Conservation (phyloP, 306 rosid species). For the Notholithocarpus densiflorus region DNA sequence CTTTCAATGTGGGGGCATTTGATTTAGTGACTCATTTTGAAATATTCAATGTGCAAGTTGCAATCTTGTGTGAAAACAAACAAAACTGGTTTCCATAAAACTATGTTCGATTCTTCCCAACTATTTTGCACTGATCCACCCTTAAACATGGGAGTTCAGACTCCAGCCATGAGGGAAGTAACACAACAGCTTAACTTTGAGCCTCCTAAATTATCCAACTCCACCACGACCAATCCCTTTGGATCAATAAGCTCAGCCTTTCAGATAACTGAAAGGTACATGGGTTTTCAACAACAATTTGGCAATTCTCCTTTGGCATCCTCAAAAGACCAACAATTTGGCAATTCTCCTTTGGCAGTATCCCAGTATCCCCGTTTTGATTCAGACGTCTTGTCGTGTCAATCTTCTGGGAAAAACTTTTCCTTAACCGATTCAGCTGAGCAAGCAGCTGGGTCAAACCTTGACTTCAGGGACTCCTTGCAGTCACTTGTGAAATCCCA, state of each 20-base stretch:
- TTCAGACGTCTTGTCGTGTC: conserved; percentile 6
- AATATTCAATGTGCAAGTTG: no score
- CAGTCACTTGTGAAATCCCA: conserved; percentile 29
- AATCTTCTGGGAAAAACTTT: conserved; percentile 28
- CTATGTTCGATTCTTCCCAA: no score
- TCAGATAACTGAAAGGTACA: neutral
- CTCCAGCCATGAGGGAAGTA: neutral
- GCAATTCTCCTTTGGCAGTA: conserved; percentile 17
- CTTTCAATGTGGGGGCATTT: no score
- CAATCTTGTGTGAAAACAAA: no score
- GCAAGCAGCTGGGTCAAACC: conserved; percentile 15
- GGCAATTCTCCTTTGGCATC: conserved; percentile 16
- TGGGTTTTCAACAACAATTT: conserved; percentile 19
- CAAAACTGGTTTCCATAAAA: no score
- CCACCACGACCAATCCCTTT: conserved; percentile 4
- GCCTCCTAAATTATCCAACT: conserved; percentile 17
- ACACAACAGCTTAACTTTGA: conserved; percentile 23
- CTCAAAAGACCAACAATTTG: neutral
- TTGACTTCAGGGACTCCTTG: conserved; percentile 24
- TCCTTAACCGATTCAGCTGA: neutral
- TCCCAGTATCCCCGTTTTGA: conserved; percentile 13
- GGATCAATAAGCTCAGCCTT: neutral
- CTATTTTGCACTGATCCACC: no score
- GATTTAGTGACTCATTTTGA: no score
- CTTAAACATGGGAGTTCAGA: no score